phyloP scores from a whole-genome alignment of 139 green algal genomes.

The Edaphochlamys debaryana region DNA sequence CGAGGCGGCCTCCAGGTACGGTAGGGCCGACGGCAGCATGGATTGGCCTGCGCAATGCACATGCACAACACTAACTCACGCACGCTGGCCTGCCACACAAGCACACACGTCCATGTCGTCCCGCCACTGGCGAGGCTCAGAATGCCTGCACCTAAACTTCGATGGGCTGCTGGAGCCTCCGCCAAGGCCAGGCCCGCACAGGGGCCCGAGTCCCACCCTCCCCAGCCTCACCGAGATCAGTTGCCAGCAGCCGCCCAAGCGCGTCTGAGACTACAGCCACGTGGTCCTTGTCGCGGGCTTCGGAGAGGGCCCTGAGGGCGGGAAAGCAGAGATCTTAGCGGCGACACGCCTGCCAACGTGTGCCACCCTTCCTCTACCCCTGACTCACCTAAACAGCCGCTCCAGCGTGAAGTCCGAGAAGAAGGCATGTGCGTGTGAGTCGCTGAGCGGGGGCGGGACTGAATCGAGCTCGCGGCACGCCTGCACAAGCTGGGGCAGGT shows the following conservation, averaged over 20 bases:
- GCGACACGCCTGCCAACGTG: neutral
- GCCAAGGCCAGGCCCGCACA: too few relatives aligned
- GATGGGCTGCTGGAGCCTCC: too few relatives aligned
- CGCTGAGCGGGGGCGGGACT: neutral
- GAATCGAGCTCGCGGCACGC: slow-evolving; percentile 1
- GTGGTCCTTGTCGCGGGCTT: neutral
- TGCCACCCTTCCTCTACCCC: neutral
- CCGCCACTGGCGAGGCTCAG: too few relatives aligned
- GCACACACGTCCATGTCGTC: too few relatives aligned
- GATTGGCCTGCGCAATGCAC: neutral
- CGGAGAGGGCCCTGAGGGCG: neutral
- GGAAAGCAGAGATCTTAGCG: neutral
- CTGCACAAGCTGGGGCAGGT: too few relatives aligned
- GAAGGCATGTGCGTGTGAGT: slow-evolving; percentile 16
- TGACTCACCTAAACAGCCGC: slow-evolving; percentile 13
- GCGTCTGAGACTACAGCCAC: neutral
- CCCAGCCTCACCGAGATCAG: neutral
- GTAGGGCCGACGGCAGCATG: neutral
- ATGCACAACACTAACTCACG: too few relatives aligned
- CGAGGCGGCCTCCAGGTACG: slow-evolving; percentile 24
- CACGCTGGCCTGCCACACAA: too few relatives aligned
- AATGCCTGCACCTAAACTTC: too few relatives aligned
- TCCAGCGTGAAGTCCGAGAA: slow-evolving; percentile 25
- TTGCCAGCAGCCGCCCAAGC: neutral
- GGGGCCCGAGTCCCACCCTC: too few relatives aligned